Conservation (phyloP, 2,329 filamentous ascomycete species). For the Exophiala alcalophila region DNA sequence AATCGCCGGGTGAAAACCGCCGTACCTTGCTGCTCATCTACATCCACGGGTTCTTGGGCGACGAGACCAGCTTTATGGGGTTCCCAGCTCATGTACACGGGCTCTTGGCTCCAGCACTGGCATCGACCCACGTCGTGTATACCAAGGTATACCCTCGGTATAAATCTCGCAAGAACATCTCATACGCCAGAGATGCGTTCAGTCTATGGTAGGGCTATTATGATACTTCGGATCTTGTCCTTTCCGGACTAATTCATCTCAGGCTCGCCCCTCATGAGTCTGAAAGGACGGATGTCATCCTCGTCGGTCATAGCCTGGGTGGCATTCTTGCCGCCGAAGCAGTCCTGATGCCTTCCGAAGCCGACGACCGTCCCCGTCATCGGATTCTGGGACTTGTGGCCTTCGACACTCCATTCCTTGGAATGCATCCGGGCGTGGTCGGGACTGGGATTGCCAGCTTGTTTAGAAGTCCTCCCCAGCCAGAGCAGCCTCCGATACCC, state of each 20-base stretch:
- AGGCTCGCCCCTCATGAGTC: slow-evolving; percentile 75
- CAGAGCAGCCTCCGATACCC: slow-evolving; percentile 1
- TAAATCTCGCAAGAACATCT: slow-evolving; percentile 45
- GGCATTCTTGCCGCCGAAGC: slow-evolving; percentile 80
- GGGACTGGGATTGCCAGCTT: slow-evolving; percentile 77
- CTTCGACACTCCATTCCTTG: slow-evolving; percentile 82
- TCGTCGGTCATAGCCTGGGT: slow-evolving; percentile 88
- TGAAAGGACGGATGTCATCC: slow-evolving; percentile 69
- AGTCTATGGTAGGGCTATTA: slow-evolving; percentile 61
- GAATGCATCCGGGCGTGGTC: slow-evolving; percentile 84
- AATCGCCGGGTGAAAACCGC: slow-evolving; percentile 31
- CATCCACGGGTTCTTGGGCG: slow-evolving; percentile 87
- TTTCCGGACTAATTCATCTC: slow-evolving; percentile 3
- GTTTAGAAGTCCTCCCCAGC: slow-evolving; percentile 55
- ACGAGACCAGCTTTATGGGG: slow-evolving; percentile 79
- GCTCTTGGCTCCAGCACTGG: slow-evolving; percentile 63
- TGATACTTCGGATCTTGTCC: neutral
- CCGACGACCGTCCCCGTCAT: slow-evolving; percentile 58
- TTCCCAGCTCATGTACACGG: slow-evolving; percentile 86
- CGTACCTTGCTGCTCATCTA: slow-evolving; percentile 71
- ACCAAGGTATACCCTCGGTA: slow-evolving; percentile 61
- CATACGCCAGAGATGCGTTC: slow-evolving; percentile 76
- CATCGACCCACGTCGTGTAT: slow-evolving; percentile 74
- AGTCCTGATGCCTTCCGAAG: slow-evolving; percentile 54
- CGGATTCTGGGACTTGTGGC: slow-evolving; percentile 76